These are phyloP conservation scores for Fraxinus floribunda DNA, from an alignment of 305 asterid species.

Conservation along the genomic window DNA sequence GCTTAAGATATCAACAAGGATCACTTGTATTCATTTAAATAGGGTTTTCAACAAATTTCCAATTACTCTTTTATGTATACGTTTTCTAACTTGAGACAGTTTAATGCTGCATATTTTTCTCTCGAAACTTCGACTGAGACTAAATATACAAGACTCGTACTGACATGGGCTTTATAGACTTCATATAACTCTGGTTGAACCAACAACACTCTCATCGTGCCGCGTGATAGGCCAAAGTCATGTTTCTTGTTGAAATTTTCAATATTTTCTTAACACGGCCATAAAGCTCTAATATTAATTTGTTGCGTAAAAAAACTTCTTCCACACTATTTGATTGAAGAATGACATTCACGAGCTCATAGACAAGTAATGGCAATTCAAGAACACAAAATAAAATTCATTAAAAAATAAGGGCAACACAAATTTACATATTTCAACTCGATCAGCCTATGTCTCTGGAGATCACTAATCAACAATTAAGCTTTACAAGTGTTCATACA, in stretches of 20 bases:
- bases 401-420: not conserved
- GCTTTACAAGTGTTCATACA: not conserved
- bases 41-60: not conserved
- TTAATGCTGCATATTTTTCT: not conserved
- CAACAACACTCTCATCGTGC: not conserved
- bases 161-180: not conserved
- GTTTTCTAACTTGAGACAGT: not conserved
- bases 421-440: not conserved
- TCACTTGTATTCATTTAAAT: not conserved
- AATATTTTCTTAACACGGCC: not conserved
- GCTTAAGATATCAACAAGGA: not conserved
- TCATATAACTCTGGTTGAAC: not conserved
- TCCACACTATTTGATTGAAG: not conserved
- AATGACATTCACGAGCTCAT: not conserved
- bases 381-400: not conserved
- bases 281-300: no score
- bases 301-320: not conserved
- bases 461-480: not conserved
- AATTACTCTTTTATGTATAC: not conserved
- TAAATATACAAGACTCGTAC: not conserved
- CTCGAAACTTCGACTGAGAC: not conserved
- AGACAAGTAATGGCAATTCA: not conserved
- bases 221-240: not conserved
- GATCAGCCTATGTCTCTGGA: not conserved
- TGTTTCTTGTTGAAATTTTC: not conserved